These are phyloP conservation scores for Emericellopsis cladophorae DNA, from an alignment of 2,329 filamentous ascomycete genomes.

Conservation along the genomic window DNA sequence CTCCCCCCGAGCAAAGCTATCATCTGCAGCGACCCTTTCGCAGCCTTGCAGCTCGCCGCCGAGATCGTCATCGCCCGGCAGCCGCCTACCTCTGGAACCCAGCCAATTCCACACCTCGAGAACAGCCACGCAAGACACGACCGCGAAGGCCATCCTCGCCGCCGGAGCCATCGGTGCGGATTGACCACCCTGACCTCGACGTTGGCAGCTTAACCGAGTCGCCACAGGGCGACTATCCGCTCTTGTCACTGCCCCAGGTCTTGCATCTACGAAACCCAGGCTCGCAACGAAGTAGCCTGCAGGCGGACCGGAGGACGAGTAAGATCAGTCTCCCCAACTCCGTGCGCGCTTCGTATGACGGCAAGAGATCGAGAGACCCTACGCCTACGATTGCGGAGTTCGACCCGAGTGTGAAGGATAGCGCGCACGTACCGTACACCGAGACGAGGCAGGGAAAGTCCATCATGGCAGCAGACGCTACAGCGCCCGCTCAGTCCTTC, in stretches of 20 bases:
- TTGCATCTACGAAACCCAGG: constrained; percentile 28
- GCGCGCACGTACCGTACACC: constrained; percentile 6
- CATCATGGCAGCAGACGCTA: constrained; percentile 27
- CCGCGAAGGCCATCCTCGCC: constrained; percentile 30
- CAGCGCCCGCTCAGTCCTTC: constrained; percentile 21
- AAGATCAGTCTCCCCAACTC: constrained; percentile 40
- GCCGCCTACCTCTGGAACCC: constrained; percentile 47
- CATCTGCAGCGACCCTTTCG: constrained; percentile 22
- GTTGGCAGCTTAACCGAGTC: constrained; percentile 22
- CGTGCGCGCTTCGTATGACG: constrained; percentile 40
- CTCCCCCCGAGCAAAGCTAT: background rate
- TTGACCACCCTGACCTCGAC: constrained; percentile 27
- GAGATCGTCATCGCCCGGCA: constrained; percentile 24
- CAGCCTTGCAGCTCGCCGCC: constrained; percentile 17
- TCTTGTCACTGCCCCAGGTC: constrained; percentile 38
- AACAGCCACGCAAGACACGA: constrained; percentile 7
- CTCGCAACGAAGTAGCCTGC: constrained; percentile 32
- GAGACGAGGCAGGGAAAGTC: constrained; percentile 33
- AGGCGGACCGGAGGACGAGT: constrained; percentile 31
- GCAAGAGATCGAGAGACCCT: constrained; percentile 23
- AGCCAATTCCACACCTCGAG: constrained; percentile 43
- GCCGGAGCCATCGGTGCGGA: constrained; percentile 34
- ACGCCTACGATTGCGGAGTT: constrained; percentile 11
- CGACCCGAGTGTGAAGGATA: constrained; percentile 4
- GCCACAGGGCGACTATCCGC: constrained; percentile 33